Evolutionary conservation across 352 stramenopile genomes (phyloP).

Genomic region (Globisporangium emineosum): DNA sequence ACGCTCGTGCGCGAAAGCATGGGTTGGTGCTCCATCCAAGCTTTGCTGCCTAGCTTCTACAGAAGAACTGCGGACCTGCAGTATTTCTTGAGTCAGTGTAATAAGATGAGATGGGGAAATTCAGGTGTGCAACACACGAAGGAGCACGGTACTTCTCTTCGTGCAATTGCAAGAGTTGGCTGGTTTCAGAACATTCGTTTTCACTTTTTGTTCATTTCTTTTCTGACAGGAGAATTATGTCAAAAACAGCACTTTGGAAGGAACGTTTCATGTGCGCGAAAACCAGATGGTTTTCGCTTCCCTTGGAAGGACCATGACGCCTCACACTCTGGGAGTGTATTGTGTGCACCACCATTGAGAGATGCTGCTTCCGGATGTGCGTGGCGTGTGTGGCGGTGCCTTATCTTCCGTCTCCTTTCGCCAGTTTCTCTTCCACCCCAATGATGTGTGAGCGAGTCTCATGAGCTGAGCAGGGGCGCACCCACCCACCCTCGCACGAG

Average conservation of each 20-base stretch:
- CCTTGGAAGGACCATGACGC: too few species aligned
- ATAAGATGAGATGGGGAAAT: background rate
- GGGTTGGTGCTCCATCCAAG: too few species aligned
- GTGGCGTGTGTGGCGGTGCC: too few species aligned
- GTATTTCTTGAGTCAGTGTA: constrained; percentile 1
- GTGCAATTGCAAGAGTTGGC: constrained; percentile 3
- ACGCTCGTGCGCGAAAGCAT: background rate
- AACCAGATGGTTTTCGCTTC: background rate
- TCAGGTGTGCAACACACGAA: background rate
- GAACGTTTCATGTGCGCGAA: background rate
- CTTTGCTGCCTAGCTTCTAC: background rate
- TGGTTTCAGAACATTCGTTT: background rate
- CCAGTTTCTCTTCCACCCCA: background rate
- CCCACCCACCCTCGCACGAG: too few species aligned
- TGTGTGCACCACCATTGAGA: too few species aligned
- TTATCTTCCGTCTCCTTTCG: background rate
- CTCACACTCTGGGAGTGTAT: background rate
- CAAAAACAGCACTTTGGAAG: background rate
- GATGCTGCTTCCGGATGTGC: too few species aligned
- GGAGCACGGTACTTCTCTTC: background rate
- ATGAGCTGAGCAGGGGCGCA: background rate
- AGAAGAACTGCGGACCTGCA: too few species aligned
- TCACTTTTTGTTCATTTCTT: background rate
- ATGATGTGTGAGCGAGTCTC: background rate
- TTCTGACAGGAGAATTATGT: too few species aligned